phyloP scores from a whole-genome alignment of 1,284 basidiomycete species.

The Ustilago sp. region DNA sequence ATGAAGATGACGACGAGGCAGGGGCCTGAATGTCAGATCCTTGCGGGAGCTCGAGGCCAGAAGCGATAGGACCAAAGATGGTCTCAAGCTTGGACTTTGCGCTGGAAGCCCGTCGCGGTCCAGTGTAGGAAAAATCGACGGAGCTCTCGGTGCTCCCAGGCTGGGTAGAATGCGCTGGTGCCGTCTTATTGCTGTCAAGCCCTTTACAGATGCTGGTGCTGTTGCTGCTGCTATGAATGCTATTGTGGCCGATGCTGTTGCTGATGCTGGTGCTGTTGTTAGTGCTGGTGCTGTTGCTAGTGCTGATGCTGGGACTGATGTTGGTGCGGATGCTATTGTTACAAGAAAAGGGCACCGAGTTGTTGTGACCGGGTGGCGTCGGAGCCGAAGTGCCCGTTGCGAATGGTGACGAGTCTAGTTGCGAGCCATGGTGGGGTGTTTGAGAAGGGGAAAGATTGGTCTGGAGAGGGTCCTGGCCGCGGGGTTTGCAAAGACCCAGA shows the following conservation, averaged over 20 bases:
- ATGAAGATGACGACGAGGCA: not conserved
- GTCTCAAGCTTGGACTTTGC: slow-evolving; percentile 33
- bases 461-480: slow-evolving; percentile 9
- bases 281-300: slow-evolving; percentile 7
- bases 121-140: not conserved
- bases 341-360: slow-evolving; percentile 12
- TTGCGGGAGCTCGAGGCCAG: slow-evolving; percentile 19
- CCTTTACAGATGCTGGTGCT: not conserved
- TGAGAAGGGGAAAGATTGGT: not conserved
- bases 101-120: slow-evolving; percentile 12
- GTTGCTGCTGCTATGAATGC: not conserved
- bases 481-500: slow-evolving; percentile 21
- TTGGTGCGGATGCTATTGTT: slow-evolving; percentile 13
- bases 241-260: not conserved
- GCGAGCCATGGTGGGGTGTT: not conserved
- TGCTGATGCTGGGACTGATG: not conserved
- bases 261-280: slow-evolving; percentile 10
- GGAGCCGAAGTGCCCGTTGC: not conserved
- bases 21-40: not conserved
- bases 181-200: not conserved
- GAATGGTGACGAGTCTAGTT: not conserved
- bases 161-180: not conserved
- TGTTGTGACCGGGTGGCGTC: not conserved
- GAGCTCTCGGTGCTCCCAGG: not conserved
- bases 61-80: slow-evolving; percentile 28